These are phyloP conservation scores for Ascobolus immersus DNA, from an alignment of 495 filamentous ascomycete genomes.

Conservation along the genomic window DNA sequence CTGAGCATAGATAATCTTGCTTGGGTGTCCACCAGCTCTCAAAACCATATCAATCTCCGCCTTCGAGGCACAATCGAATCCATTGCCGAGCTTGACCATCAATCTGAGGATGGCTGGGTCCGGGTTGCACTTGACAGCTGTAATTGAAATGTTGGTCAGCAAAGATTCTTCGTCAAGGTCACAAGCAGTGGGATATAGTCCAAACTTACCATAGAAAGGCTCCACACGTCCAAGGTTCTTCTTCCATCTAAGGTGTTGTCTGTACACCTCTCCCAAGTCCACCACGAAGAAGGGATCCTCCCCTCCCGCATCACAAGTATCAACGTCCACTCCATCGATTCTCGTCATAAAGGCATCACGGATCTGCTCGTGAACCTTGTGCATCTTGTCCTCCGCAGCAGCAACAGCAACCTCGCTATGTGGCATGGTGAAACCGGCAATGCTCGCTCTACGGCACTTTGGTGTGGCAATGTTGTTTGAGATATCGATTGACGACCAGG, in stretches of 20 bases:
- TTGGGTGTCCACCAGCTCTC: constrained; percentile 57
- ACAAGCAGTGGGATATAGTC: no score
- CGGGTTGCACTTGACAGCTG: constrained; percentile 96
- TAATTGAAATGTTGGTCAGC: constrained; percentile 10
- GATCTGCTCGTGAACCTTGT: constrained; percentile 27
- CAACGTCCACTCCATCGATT: constrained; percentile 55
- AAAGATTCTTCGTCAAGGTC: not conserved
- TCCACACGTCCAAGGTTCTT: constrained; percentile 73
- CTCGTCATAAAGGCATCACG: constrained; percentile 56
- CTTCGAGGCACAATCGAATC: constrained; percentile 97
- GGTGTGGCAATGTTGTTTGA: constrained; percentile 2
- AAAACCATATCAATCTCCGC: constrained; percentile 81
- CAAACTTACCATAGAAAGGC: constrained; percentile 70
- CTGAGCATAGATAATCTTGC: constrained; percentile 94
- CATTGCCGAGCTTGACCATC: constrained; percentile 63
- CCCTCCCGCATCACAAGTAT: constrained; percentile 63
- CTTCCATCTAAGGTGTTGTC: constrained; percentile 97
- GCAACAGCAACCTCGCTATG: not conserved
- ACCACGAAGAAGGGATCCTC: constrained; percentile 97
- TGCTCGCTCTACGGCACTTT: not conserved
- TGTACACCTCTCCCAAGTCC: constrained; percentile 94
- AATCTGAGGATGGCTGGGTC: constrained; percentile 73
- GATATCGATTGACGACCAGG: constrained; percentile 11
- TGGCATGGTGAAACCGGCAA: not conserved
- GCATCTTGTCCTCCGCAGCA: constrained; percentile 4